These are phyloP conservation scores for Elaphomyces granulatus DNA, from an alignment of 495 filamentous ascomycete genomes.

Conservation along the genomic window DNA sequence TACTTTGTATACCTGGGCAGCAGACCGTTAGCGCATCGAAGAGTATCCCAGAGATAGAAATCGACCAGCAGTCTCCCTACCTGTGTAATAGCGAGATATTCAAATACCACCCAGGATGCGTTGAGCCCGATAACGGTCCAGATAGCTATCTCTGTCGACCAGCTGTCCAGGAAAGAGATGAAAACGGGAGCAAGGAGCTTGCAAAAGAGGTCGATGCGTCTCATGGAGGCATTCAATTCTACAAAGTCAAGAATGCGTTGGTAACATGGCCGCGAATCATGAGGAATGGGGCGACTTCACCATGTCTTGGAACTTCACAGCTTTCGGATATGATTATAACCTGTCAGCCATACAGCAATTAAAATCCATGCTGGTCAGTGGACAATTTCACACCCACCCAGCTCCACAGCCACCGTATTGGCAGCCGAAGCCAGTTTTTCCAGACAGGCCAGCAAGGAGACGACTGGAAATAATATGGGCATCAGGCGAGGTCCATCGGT, in stretches of 20 bases:
- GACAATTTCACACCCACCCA: slow-evolving; percentile 27
- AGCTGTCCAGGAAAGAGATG: slow-evolving; percentile 35
- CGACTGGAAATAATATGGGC: slow-evolving; percentile 20
- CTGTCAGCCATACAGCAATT: slow-evolving; percentile 10
- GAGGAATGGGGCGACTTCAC: too few species aligned
- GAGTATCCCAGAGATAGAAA: not conserved
- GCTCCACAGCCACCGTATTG: slow-evolving; percentile 43
- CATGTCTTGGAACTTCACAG: slow-evolving; percentile 20
- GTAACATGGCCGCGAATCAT: too few species aligned
- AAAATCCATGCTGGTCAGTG: not conserved
- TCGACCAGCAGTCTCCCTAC: slow-evolving; percentile 12
- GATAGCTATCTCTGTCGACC: slow-evolving; percentile 35
- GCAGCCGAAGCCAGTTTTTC: slow-evolving; percentile 34
- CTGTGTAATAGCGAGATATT: slow-evolving; percentile 44
- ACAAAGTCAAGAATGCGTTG: too few species aligned
- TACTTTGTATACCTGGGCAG: slow-evolving; percentile 22
- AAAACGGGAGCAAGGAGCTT: slow-evolving; percentile 46
- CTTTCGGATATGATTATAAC: slow-evolving; percentile 31
- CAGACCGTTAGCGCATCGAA: not conserved
- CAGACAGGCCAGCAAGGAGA: slow-evolving; percentile 33
- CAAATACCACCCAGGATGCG: slow-evolving; percentile 28
- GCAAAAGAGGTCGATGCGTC: slow-evolving; percentile 51
- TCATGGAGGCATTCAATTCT: slow-evolving; percentile 43
- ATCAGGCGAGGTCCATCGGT: slow-evolving; percentile 8
- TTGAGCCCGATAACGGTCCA: slow-evolving; percentile 31